A percentile compares a stretch with the other conserved stretches of the same genome.
Conservation (phyloP, 768 basidiomycete species). For the Tubosaeta sp. region DNA sequence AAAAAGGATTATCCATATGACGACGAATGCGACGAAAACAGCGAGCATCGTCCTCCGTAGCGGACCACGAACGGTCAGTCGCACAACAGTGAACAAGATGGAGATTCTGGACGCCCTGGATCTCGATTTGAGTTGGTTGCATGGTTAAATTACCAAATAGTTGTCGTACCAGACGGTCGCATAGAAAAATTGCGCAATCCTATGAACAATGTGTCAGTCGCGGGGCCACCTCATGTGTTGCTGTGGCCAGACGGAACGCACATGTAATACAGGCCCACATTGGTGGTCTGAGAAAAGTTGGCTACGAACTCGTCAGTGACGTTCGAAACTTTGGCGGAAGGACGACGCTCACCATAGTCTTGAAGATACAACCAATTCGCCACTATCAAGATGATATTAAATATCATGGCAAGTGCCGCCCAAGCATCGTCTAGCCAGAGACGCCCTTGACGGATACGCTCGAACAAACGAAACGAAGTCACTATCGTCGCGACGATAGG, state of each 20-base stretch:
- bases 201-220: background rate
- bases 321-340: background rate
- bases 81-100: conserved; percentile 5
- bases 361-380: conserved; percentile 1
- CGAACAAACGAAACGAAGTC: conserved; percentile 2
- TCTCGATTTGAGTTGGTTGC: background rate
- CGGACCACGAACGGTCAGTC: background rate
- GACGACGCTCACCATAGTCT: background rate
- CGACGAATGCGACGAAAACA: background rate
- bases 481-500: conserved; percentile 1
- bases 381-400: background rate
- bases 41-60: background rate
- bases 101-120: conserved; percentile 1
- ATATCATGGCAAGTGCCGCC: conserved; percentile 1
- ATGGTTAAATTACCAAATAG: background rate
- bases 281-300: background rate
- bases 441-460: conserved; percentile 3
- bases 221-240: background rate
- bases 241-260: background rate
- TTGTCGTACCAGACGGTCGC: conserved; percentile 1
- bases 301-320: background rate
- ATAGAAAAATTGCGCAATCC: conserved; percentile 7
- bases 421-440: conserved; percentile 5
- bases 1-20: conserved; percentile 1
- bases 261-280: conserved; percentile 2